A percentile compares a stretch with the other conserved stretches of the same genome.
Conservation (phyloP, 192 early-diverging fungal species). For the Podochytrium sp. region DNA sequence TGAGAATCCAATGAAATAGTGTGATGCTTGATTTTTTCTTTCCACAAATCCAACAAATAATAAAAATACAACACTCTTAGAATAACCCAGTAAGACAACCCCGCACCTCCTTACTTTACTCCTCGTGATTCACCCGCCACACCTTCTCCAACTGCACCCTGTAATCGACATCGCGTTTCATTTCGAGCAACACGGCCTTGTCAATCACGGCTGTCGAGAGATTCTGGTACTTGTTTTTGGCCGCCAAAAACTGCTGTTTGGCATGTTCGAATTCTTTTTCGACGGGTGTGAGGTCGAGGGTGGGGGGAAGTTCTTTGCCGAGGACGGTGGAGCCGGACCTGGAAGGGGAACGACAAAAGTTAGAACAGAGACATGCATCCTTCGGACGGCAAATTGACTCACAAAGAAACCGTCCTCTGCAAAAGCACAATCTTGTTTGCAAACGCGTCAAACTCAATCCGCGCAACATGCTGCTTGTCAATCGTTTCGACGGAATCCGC, state of each 20-base stretch:
- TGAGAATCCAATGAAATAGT: no score
- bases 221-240: conserved; percentile 49
- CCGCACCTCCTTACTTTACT: neutral
- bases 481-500: conserved; percentile 52
- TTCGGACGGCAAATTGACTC: neutral
- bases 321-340: conserved; percentile 32
- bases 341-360: neutral
- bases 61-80: neutral
- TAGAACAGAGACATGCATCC: neutral
- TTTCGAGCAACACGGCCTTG: conserved; percentile 55
- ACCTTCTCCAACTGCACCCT: conserved; percentile 43
- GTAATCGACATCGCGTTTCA: conserved; percentile 58
- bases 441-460: conserved; percentile 53
- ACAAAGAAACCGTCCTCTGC: conserved; percentile 23
- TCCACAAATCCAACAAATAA: no score
- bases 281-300: conserved; percentile 30
- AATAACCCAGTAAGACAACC: neutral
- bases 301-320: conserved; percentile 29
- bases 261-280: conserved; percentile 53
- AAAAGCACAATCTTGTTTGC: conserved; percentile 45
- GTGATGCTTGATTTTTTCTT: no score
- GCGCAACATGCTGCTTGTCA: conserved; percentile 46
- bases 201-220: conserved; percentile 55
- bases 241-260: conserved; percentile 42
- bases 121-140: conserved; percentile 18